Percentiles rank a stretch among this genome's conserved stretches.
These are phyloP conservation scores for Trichosporon coremiiforme DNA, from an alignment of 1,284 basidiomycete genomes.

Conservation along the genomic window DNA sequence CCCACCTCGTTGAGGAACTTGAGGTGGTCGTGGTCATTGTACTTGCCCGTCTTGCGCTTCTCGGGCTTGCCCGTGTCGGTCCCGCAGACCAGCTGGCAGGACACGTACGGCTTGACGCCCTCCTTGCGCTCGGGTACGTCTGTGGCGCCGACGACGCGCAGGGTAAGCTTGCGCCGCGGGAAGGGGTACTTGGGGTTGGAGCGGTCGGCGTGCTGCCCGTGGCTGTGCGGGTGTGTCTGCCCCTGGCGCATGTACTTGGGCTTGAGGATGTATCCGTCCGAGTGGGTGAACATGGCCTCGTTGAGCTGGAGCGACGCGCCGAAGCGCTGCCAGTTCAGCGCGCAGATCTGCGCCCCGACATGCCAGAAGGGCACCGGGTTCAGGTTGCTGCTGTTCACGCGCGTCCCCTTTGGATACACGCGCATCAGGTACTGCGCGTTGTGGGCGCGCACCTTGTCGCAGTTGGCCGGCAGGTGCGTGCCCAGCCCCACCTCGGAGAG, in stretches of 20 bases:
- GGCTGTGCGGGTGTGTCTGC: background rate
- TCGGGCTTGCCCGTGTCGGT: conserved; percentile 26
- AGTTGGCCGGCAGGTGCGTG: conserved; percentile 20
- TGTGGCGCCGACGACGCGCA: conserved; percentile 28
- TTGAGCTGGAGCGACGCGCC: conserved; percentile 73
- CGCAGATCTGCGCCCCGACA: conserved; percentile 85
- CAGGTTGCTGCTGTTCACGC: conserved; percentile 84
- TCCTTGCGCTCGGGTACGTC: conserved; percentile 22
- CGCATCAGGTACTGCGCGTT: conserved; percentile 81
- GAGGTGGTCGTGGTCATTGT: conserved; percentile 13
- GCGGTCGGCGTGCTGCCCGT: background rate
- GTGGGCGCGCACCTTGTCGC: conserved; percentile 65
- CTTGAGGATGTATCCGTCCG: conserved; percentile 87
- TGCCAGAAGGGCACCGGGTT: conserved; percentile 89
- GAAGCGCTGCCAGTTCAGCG: conserved; percentile 96
- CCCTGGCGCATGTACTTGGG: conserved; percentile 59
- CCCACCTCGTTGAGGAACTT: conserved; percentile 17
- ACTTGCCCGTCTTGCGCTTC: conserved; percentile 31
- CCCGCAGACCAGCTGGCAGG: conserved; percentile 30
- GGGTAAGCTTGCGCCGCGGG: conserved; percentile 16
- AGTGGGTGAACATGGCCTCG: conserved; percentile 85
- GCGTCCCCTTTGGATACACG: conserved; percentile 82
- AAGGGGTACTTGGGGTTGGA: background rate
- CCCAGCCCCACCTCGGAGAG: conserved; percentile 29
- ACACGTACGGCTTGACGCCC: conserved; percentile 28